phyloP scores from a whole-genome alignment of 2,329 filamentous ascomycete species.

The Apiospora sp. region DNA sequence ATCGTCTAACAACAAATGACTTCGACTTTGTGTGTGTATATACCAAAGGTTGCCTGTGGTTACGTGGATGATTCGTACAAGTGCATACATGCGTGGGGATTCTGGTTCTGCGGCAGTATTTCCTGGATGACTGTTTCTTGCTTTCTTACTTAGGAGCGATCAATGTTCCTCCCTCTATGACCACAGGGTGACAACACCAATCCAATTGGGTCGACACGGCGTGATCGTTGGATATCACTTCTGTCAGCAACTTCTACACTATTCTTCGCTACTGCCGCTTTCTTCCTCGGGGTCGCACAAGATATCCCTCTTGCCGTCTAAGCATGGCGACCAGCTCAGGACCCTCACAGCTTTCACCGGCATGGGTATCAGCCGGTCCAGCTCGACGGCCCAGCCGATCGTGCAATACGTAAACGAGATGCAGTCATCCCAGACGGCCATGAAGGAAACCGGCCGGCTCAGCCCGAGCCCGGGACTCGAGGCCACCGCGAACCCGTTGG shows the following conservation, averaged over 20 bases:
- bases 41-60: too few species aligned
- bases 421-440: constrained; percentile 55
- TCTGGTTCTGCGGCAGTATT: too few species aligned
- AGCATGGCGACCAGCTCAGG: not conserved
- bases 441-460: constrained; percentile 53
- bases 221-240: not conserved
- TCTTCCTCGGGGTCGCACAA: not conserved
- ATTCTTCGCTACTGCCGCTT: not conserved
- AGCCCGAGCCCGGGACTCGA: constrained; percentile 40
- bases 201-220: not conserved
- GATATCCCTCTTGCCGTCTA: not conserved
- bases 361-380: not conserved
- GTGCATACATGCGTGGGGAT: too few species aligned
- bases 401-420: constrained; percentile 51
- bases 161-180: not conserved
- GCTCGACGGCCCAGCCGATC: constrained; percentile 6
- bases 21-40: too few species aligned
- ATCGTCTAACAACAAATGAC: too few species aligned
- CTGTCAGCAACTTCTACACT: not conserved
- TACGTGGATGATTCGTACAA: too few species aligned
- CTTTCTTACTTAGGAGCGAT: too few species aligned
- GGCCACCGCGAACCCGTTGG: constrained; percentile 29
- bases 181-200: too few species aligned
- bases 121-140: too few species aligned
- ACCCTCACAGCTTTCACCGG: not conserved